phyloP scores from a whole-genome alignment of 495 filamentous ascomycete genomes.

The Daldinia vernicosa region DNA sequence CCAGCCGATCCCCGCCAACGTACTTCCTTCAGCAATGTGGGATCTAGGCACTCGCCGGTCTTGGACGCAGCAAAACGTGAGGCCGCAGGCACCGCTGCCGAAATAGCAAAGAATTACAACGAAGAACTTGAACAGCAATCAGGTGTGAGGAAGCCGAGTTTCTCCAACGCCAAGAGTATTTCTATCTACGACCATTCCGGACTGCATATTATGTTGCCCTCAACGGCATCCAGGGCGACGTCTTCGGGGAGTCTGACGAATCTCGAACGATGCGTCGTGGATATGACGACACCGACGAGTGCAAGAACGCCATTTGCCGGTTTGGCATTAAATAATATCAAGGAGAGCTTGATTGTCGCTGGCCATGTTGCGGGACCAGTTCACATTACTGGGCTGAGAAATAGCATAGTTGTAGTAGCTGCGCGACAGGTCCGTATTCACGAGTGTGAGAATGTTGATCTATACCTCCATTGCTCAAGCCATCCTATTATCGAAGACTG shows the following conservation, averaged over 20 bases:
- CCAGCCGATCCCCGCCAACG: conserved; percentile 26
- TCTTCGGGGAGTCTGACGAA: conserved; percentile 77
- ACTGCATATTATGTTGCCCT: conserved; percentile 77
- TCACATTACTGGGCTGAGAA: conserved; percentile 79
- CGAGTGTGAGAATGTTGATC: conserved; percentile 75
- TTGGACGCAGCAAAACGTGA: conserved; percentile 48
- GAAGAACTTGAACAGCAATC: conserved; percentile 53
- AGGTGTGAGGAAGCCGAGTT: conserved; percentile 64
- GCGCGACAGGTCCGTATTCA: conserved; percentile 92
- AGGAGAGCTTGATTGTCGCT: conserved; percentile 73
- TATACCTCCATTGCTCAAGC: conserved; percentile 84
- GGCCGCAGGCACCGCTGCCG: conserved; percentile 39
- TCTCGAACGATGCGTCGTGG: conserved; percentile 77
- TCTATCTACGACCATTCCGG: conserved; percentile 68
- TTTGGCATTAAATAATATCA: conserved; percentile 75
- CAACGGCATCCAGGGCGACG: conserved; percentile 70
- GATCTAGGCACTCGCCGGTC: conserved; percentile 19
- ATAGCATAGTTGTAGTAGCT: conserved; percentile 77
- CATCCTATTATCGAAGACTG: conserved; percentile 96
- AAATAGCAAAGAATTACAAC: conserved; percentile 59
- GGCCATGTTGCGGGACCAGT: conserved; percentile 80
- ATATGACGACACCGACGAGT: conserved; percentile 74
- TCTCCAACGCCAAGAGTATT: conserved; percentile 67
- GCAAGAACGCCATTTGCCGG: conserved; percentile 74
- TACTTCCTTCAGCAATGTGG: conserved; percentile 34